Percentiles rank a stretch among this genome's conserved stretches.
Conservation (phyloP, 345 rosid genomes). For the Populus pruinosa region DNA sequence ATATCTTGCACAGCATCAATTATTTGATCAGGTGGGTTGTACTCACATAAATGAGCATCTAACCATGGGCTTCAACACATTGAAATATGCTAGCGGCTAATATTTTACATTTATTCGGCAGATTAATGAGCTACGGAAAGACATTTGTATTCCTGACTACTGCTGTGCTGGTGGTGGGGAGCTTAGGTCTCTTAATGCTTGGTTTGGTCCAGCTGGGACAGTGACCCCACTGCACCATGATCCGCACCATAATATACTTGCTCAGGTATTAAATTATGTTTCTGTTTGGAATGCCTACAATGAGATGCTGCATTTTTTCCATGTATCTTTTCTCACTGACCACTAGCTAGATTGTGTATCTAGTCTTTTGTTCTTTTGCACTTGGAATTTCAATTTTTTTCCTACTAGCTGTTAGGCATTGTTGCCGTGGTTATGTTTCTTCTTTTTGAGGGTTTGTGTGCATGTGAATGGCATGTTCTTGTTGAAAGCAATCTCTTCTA, state of each 20-base stretch:
- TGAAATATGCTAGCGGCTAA: constrained; percentile 13
- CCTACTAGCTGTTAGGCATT: neutral
- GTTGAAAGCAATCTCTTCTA: neutral
- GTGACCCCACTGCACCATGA: constrained; percentile 98
- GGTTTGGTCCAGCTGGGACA: constrained; percentile 97
- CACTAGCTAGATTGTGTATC: neutral
- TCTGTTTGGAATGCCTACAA: neutral
- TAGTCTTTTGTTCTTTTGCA: neutral
- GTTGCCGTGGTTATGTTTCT: neutral
- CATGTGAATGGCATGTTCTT: neutral
- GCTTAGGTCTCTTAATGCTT: constrained; percentile 80
- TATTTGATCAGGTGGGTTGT: constrained; percentile 77
- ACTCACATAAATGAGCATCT: neutral
- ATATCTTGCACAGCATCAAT: constrained; percentile 93
- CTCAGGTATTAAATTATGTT: constrained; percentile 55
- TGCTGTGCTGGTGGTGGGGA: constrained; percentile 95
- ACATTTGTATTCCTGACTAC: constrained; percentile 87
- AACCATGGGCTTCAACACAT: constrained; percentile 6
- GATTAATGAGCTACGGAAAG: constrained; percentile 80
- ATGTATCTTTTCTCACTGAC: neutral
- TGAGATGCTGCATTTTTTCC: neutral
- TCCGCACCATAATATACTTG: constrained; percentile 93
- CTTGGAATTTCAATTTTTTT: neutral
- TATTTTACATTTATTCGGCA: constrained; percentile 28
- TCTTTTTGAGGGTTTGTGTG: neutral